Evolutionary conservation across 345 rosid species (phyloP).

Genomic region (Bruguiera sexangula): DNA sequence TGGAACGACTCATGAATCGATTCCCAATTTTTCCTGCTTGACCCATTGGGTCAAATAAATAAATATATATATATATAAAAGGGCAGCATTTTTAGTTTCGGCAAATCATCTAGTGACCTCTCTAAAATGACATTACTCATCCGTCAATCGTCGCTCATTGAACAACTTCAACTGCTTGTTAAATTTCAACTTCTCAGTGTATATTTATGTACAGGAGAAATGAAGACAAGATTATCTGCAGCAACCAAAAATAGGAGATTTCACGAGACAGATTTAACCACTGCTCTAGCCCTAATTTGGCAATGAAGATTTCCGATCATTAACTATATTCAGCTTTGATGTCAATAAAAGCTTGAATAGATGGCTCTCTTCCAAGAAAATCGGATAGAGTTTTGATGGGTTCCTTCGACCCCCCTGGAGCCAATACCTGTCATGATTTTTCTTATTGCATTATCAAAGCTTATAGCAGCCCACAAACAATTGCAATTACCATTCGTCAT

Average conservation of each 20-base stretch:
- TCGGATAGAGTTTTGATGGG: conserved; percentile 66
- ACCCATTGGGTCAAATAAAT: no score
- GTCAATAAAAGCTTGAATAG: conserved; percentile 68
- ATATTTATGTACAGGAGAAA: no score
- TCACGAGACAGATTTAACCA: not conserved
- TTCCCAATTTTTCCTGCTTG: no score
- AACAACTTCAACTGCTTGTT: no score
- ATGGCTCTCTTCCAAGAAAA: conserved; percentile 94
- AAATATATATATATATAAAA: no score
- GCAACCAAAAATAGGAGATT: not conserved
- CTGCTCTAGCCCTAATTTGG: not conserved
- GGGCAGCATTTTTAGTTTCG: no score
- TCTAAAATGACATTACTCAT: no score
- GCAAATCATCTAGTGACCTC: no score
- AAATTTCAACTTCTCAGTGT: no score
- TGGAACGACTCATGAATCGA: no score
- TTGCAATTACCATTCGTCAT: not conserved
- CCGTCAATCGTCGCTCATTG: no score
- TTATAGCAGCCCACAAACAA: not conserved
- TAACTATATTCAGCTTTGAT: conserved; percentile 41
- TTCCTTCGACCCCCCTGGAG: conserved; percentile 80
- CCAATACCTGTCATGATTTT: conserved; percentile 58
- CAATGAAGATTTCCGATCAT: conserved; percentile 18
- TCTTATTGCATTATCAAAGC: not conserved
- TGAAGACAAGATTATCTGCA: no score